Evolutionary conservation across 371 early-diverging fungal species (phyloP).

Genomic region (Entomophthora muscae): DNA sequence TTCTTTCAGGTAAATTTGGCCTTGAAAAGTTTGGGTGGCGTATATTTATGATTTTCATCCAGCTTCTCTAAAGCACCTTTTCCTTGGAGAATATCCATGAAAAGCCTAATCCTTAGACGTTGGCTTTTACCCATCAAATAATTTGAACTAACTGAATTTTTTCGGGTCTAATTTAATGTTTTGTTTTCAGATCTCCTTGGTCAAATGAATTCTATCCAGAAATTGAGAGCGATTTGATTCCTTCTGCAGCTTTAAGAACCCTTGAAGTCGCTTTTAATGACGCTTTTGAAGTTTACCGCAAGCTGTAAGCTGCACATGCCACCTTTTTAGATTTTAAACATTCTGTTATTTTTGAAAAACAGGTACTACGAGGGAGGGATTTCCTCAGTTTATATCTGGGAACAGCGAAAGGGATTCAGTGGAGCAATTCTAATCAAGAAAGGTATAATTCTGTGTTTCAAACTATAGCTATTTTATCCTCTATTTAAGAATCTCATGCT

Average conservation of each 20-base stretch:
- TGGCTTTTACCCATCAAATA: too few relatives aligned
- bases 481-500: too few relatives aligned
- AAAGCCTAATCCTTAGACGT: too few relatives aligned
- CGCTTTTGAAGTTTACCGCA: constrained; percentile 89
- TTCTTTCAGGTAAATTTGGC: constrained; percentile 62
- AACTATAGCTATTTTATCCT: too few relatives aligned
- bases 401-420: constrained; percentile 72
- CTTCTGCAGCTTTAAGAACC: constrained; percentile 62
- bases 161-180: too few relatives aligned
- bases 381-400: constrained; percentile 91
- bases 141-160: too few relatives aligned
- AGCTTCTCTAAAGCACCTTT: too few relatives aligned
- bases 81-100: too few relatives aligned
- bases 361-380: constrained; percentile 89
- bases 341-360: constrained; percentile 2
- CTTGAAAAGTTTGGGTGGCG: too few relatives aligned
- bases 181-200: constrained; percentile 75
- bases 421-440: constrained; percentile 90
- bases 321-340: not conserved
- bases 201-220: constrained; percentile 86
- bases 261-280: constrained; percentile 86
- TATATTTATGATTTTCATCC: too few relatives aligned
- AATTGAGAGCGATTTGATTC: constrained; percentile 54
- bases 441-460: too few relatives aligned
- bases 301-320: constrained; percentile 31